Base-by-base conservation (phyloP, 1,284 basidiomycete species). In the Tylopilus orsonianus region DNA sequence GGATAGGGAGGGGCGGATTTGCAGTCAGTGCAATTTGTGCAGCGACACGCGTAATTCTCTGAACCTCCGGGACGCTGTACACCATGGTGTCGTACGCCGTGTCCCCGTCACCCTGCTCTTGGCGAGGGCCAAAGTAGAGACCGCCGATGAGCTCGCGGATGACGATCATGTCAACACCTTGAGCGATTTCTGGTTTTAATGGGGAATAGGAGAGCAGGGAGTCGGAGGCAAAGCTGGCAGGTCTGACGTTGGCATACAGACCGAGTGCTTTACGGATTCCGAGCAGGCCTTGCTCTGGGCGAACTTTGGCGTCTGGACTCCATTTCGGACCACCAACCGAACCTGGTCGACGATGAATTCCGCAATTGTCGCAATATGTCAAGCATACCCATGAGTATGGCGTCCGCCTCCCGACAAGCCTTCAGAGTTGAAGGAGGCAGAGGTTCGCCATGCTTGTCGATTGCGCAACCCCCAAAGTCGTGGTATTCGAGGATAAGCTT, bases 321-420 rank as follows among this genome's bases (percentile, higher is more conserved):
- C 97, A 99, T 72, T 98, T 98, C 29, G 97, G 97, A 16, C 96
- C 97, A 54, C 96, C 97, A 56, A 99, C 92, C 20, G 96, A 88
- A 56, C 94, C 95, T 93, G 50, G 44, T 33, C 16, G 35, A 50
- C 12, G 29, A 44, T 52, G 48, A 57, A 35, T 23, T 40, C 20
- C 3, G 23, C 34, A 27, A 30, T 37, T 3, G 24, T 14, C 2
- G 20, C 22, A 6, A 14, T 6, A 12, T 18, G 32, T 39, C 30
- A 22, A 24, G 60, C 78, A 46, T 50, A 92, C 94, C 94, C 80
- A 97, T 84, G 40, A 97, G 77, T 57, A 97, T 88, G 13, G 93
- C 91, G 73, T 98, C 93, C 14, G 94, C 90, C 61, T 84, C 79
- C 67, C 91, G 78, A 70, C 93, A 94, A 37, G 93, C 91, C 57